Conservation (phyloP, 768 basidiomycete genomes). For the Suillus weaverae region DNA sequence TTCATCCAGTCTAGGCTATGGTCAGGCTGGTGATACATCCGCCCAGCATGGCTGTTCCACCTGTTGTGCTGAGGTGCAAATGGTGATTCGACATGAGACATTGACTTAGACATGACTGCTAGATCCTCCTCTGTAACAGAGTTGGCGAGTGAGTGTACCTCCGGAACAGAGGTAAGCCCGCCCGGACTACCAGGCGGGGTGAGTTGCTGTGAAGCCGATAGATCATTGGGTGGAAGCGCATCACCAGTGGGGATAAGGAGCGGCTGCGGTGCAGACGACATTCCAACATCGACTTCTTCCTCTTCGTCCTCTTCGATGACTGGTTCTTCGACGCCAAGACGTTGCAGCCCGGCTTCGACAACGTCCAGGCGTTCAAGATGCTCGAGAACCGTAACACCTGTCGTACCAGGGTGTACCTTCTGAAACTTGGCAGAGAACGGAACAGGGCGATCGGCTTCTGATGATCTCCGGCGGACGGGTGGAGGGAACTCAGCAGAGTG, state of each 20-base stretch:
- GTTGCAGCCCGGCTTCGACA: conserved; percentile 75
- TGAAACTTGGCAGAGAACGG: conserved; percentile 85
- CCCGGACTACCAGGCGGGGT: conserved; percentile 61
- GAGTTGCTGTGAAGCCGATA: conserved; percentile 42
- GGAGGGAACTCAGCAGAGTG: conserved; percentile 71
- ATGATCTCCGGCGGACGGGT: conserved; percentile 60
- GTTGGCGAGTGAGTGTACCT: conserved; percentile 51
- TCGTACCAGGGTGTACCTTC: conserved; percentile 81
- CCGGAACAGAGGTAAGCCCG: conserved; percentile 52
- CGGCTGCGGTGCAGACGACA: conserved; percentile 35
- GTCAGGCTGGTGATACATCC: conserved; percentile 29
- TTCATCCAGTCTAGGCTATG: conserved; percentile 48
- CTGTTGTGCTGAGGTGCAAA: conserved; percentile 37
- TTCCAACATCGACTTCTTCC: conserved; percentile 66
- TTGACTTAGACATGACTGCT: conserved; percentile 73
- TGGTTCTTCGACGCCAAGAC: conserved; percentile 62
- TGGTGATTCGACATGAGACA: conserved; percentile 64
- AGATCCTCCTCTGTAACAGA: conserved; percentile 71
- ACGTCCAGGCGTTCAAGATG: conserved; percentile 84
- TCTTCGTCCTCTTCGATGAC: conserved; percentile 51
- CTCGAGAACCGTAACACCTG: conserved; percentile 82
- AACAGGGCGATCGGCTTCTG: conserved; percentile 70
- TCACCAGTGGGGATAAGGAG: conserved; percentile 34
- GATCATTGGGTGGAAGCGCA: conserved; percentile 15
- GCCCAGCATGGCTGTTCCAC: conserved; percentile 33